These are phyloP conservation scores for Aureobasidium sp. DNA, from an alignment of 2,329 filamentous ascomycete genomes.

Conservation along the genomic window DNA sequence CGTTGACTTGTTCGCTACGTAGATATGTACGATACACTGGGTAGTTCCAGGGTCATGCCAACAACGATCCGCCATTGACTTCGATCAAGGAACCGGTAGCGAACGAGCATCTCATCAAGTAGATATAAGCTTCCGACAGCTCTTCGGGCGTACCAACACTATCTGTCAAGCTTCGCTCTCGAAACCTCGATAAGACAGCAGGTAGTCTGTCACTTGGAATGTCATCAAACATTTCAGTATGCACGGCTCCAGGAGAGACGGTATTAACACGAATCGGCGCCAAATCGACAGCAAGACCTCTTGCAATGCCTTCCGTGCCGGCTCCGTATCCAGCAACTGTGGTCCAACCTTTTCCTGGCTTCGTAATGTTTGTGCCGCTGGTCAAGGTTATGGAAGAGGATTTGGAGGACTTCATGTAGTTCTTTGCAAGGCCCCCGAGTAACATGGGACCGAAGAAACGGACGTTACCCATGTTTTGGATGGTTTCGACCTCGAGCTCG, in stretches of 20 bases:
- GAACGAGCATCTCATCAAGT: slow-evolving; percentile 7
- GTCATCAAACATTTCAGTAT: not conserved
- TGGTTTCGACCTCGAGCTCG: slow-evolving; percentile 3
- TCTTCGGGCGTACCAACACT: slow-evolving; percentile 4
- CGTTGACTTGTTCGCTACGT: too few relatives aligned
- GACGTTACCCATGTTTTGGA: slow-evolving; percentile 35
- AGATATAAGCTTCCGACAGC: slow-evolving; percentile 6
- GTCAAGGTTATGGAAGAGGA: slow-evolving; percentile 48
- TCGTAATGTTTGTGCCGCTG: slow-evolving; percentile 41
- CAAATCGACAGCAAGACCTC: slow-evolving; percentile 53
- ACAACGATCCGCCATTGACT: slow-evolving; percentile 16
- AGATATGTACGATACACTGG: too few relatives aligned
- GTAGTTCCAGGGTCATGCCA: not conserved
- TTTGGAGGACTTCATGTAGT: slow-evolving; percentile 33
- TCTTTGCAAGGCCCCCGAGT: slow-evolving; percentile 39
- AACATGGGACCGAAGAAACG: slow-evolving; percentile 41
- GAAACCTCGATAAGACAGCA: not conserved
- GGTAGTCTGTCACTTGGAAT: not conserved
- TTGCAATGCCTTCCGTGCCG: slow-evolving; percentile 43
- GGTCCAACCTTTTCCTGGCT: slow-evolving; percentile 43
- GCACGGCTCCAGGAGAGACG: not conserved
- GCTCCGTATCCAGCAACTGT: slow-evolving; percentile 40
- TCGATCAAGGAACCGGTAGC: slow-evolving; percentile 5
- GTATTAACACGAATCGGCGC: slow-evolving; percentile 32
- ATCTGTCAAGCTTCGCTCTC: not conserved